Conservation (phyloP, 495 filamentous ascomycete genomes). For the Pseudevernia furfuracea region DNA sequence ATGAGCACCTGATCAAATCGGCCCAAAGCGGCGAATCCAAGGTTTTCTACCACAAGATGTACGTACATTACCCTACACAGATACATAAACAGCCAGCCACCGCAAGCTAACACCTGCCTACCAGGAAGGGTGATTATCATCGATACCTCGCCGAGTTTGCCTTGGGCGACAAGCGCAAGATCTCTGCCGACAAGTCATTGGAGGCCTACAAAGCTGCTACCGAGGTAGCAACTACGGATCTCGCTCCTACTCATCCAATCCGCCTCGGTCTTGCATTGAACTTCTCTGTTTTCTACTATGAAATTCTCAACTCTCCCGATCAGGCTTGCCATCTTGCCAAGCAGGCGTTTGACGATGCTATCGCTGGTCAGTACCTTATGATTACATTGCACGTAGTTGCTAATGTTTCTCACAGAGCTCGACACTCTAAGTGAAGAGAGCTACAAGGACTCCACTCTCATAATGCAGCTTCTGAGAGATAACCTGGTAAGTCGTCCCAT, state of each 20-base stretch:
- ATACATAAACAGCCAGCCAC: neutral
- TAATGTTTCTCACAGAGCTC: constrained; percentile 57
- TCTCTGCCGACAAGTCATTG: constrained; percentile 88
- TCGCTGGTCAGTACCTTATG: constrained; percentile 63
- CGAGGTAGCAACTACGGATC: constrained; percentile 95
- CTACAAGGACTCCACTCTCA: constrained; percentile 99
- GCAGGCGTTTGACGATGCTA: constrained; percentile 98
- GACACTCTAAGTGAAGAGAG: constrained; percentile 98
- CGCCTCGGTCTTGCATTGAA: constrained; percentile 96
- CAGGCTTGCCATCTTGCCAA: constrained; percentile 99
- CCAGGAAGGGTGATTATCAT: constrained; percentile 99
- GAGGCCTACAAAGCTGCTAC: constrained; percentile 98
- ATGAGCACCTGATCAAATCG: constrained; percentile 92
- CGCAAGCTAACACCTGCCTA: constrained; percentile 14
- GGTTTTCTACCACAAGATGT: constrained; percentile 99
- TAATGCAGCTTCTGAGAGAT: constrained; percentile 98
- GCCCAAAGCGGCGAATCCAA: constrained; percentile 97
- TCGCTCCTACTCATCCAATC: constrained; percentile 97
- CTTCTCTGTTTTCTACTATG: constrained; percentile 99
- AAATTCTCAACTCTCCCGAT: constrained; percentile 98
- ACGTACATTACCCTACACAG: constrained; percentile 25
- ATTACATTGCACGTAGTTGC: neutral
- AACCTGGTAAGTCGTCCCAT: constrained; percentile 68
- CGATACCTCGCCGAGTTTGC: constrained; percentile 99
- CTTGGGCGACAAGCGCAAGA: constrained; percentile 94